A percentile compares a stretch with the other conserved stretches of the same genome.
phyloP scores from a whole-genome alignment of 2,329 filamentous ascomycete genomes.

The Zopfia rhizophila region DNA sequence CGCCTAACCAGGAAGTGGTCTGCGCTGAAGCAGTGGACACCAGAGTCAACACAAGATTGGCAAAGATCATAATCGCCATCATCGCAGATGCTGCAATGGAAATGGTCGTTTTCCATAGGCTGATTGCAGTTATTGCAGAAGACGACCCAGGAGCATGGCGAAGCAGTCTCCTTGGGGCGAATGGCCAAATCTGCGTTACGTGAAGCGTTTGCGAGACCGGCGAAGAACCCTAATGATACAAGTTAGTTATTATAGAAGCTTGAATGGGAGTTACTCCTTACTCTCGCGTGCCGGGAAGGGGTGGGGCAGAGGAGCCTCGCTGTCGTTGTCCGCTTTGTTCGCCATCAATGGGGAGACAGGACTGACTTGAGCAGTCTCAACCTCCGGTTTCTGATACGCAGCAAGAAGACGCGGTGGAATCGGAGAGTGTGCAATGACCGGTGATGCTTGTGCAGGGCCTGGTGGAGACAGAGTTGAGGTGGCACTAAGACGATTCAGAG shows the following conservation, averaged over 20 bases:
- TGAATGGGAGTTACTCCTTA: slow-evolving; percentile 33
- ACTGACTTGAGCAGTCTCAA: slow-evolving; percentile 26
- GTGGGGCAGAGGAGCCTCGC: slow-evolving; percentile 54
- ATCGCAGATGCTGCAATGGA: slow-evolving; percentile 94
- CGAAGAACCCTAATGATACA: slow-evolving; percentile 38
- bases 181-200: slow-evolving; percentile 46
- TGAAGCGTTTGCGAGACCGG: slow-evolving; percentile 39
- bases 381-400: slow-evolving; percentile 20
- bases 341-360: slow-evolving; percentile 36
- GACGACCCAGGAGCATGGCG: slow-evolving; percentile 75
- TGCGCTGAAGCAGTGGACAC: slow-evolving; percentile 79
- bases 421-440: slow-evolving; percentile 43
- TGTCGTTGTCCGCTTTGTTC: slow-evolving; percentile 29
- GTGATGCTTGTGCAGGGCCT: slow-evolving; percentile 32
- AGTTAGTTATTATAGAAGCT: neutral
- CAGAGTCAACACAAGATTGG: slow-evolving; percentile 77
- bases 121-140: slow-evolving; percentile 92
- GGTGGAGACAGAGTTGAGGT: slow-evolving; percentile 35
- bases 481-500: slow-evolving; percentile 40
- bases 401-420: slow-evolving; percentile 9
- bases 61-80: slow-evolving; percentile 96
- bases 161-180: slow-evolving; percentile 51
- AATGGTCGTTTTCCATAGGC: slow-evolving; percentile 83
- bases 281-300: slow-evolving; percentile 50
- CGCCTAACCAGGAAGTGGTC: slow-evolving; percentile 97